Base-by-base conservation (phyloP, 805 yeast genomes). In the Ogataea trehaloabstinens region DNA sequence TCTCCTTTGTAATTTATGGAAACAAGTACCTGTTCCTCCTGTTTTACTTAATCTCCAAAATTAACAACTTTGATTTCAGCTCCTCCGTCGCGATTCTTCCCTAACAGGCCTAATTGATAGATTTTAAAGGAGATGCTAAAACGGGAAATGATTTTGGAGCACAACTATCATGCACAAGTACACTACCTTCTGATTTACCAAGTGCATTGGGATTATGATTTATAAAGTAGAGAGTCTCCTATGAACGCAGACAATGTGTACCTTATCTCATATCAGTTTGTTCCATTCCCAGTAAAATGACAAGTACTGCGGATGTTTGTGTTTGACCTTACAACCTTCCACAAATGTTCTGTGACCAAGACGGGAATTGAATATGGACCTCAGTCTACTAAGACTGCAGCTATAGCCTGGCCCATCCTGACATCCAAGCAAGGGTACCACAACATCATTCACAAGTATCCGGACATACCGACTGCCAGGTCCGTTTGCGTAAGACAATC, bases 401-500 rank as follows among this genome's bases (percentile, higher is more conserved):
- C 75, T 63, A 53, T 68, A 75, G 2, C 82, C 81, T 4, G 83
- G 83, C 4, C 83, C 83, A 30, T 61, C 55, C 29, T 66, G 61
- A 53, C 82, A 76, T 22, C 53, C 45, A 16, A 66, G 67, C 16
- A 73, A 49, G 19, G 82, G 81, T 31, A 73, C 58, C 22, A 77
- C 80, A 1, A 78, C 79, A 41, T 76, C 82, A 49, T 77, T 76
- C 19, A 76, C 51, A 8, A 74, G 58, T 20, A 66, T 60, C 53
- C 82, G 69, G 12, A 76, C 75, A 50, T 61, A 78, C 13, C 49
- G 46, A 6, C 45, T 42, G 6, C 15, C 17, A 18, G 17, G 28
- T 10, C 42, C 38, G 18, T 37, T 41, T 11, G 30, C 16, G 18
- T 27, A 17, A 5, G 53, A 54, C 40, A 74, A 56, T 46, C 77